phyloP scores from a whole-genome alignment of 139 green algal genomes.

The Volvox reticuliferus region DNA sequence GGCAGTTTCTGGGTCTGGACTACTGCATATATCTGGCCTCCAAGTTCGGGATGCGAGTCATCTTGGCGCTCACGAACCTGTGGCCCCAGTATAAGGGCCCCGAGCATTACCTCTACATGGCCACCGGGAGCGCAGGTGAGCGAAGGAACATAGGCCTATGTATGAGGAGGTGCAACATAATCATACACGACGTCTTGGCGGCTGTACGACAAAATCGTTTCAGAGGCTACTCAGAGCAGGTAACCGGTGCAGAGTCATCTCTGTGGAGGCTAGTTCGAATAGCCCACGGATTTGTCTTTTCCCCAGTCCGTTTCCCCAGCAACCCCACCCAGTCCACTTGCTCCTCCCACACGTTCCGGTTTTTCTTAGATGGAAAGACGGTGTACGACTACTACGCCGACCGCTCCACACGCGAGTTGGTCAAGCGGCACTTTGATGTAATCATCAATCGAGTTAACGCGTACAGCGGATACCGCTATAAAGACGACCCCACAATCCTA shows the following conservation, averaged over 20 bases:
- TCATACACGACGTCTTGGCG: no score
- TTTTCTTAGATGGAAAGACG: slow-evolving; percentile 35
- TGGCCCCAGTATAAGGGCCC: slow-evolving; percentile 58
- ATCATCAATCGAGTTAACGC: slow-evolving; percentile 71
- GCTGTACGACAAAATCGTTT: no score
- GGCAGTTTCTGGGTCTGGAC: slow-evolving; percentile 65
- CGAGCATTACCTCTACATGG: slow-evolving; percentile 53
- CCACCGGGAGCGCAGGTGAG: slow-evolving; percentile 40
- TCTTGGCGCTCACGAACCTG: slow-evolving; percentile 68
- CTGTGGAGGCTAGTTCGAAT: no score
- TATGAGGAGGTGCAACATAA: no score
- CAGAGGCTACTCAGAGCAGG: no score
- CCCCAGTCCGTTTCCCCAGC: not conserved
- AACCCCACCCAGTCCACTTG: not conserved
- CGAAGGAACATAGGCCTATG: no score
- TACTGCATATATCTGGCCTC: slow-evolving; percentile 57
- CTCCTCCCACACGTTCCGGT: not conserved
- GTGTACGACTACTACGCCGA: slow-evolving; percentile 65
- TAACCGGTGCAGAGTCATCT: no score
- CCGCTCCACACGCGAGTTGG: slow-evolving; percentile 46
- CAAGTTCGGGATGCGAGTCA: slow-evolving; percentile 56
- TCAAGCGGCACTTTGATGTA: slow-evolving; percentile 61
- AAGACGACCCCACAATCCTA: slow-evolving; percentile 80
- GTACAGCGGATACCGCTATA: slow-evolving; percentile 70
- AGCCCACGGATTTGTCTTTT: no score